Evolutionary conservation across 2,329 filamentous ascomycete species (phyloP), one percentile per base, ranked within the genome.

Genomic region (Tolypocladium tundrense): DNA sequence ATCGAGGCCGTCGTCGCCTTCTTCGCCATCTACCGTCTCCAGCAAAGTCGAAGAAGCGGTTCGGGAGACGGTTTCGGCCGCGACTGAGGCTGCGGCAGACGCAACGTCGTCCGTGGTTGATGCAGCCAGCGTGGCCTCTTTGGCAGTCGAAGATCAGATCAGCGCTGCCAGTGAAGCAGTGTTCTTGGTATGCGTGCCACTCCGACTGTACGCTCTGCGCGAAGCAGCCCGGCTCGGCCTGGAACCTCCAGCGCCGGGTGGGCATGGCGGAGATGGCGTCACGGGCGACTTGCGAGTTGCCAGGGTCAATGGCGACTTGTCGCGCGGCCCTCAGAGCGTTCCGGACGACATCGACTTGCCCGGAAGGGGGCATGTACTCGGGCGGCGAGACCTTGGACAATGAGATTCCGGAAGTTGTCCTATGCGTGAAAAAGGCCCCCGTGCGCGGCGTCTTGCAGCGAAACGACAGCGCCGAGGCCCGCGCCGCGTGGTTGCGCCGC

Each of bases 401-500:
- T n/a, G n/a, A n/a, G n/a, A n/a, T n/a, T n/a, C n/a, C n/a, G n/a
- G n/a, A n/a, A n/a, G n/a, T n/a, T n/a, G n/a, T n/a, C n/a, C n/a
- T n/a, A n/a, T 50, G 7, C 27, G 45, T 50, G 16, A 50, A 31
- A 11, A 33, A 50, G 8, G 13, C 6, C 7, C 45, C 45, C 27
- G 45, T 50, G 48, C 31, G 21, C 19, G 55, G 74, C 0, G 78
- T 75, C 58, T 79, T 77, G 68, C 80, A 82, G 39, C 75, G 74
- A 67, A 82, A 82, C 1, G 77, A 80, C 35, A 82, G 71, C 5
- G 76, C 74, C 0, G 79, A 81, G 16, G 66, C 65, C 53, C 45
- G 55, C 45, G 45, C 45, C 16, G 45, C 45, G 58, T 61, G 71
- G 60, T 76, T 78, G 50, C 59, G 71, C 31, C 75, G 75, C 64